phyloP scores from a whole-genome alignment of 2,329 filamentous ascomycete genomes.

The Colletotrichum sp. region DNA sequence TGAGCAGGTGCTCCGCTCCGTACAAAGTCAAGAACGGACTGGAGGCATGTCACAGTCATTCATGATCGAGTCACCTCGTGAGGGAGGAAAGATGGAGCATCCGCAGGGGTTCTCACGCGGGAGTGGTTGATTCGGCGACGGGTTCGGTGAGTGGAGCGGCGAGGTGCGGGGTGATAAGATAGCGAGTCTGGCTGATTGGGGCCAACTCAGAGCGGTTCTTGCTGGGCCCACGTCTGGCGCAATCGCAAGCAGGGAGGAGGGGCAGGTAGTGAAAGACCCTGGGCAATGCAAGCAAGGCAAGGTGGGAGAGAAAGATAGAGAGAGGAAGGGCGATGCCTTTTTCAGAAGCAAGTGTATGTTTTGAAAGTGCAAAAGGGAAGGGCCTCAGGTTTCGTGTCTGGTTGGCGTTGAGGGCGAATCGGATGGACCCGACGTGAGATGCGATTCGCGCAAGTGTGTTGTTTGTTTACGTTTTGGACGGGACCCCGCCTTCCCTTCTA shows the following conservation, averaged over 20 bases:
- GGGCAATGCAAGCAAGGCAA: neutral
- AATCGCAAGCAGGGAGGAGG: neutral
- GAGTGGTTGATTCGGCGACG: constrained; percentile 17
- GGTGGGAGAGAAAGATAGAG: neutral
- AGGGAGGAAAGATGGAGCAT: neutral
- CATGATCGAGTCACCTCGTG: neutral
- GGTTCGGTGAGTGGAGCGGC: neutral
- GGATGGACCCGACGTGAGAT: neutral
- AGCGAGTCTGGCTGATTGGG: constrained; percentile 7
- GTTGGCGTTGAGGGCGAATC: constrained; percentile 8
- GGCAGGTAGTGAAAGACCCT: neutral
- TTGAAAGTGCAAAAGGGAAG: neutral
- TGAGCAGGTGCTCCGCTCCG: neutral
- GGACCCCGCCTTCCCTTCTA: constrained; percentile 15
- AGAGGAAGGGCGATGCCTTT: neutral
- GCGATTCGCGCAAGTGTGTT: neutral
- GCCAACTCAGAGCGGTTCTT: constrained; percentile 12
- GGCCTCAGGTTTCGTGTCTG: neutral
- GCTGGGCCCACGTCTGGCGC: neutral
- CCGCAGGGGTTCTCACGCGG: neutral
- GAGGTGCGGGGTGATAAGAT: constrained; percentile 23
- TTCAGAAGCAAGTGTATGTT: neutral
- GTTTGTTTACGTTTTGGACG: constrained; percentile 9
- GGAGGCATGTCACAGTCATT: neutral
- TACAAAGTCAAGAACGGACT: neutral